Base-by-base conservation (phyloP, 257 asterid species). In the Nicotiana attenuata region DNA sequence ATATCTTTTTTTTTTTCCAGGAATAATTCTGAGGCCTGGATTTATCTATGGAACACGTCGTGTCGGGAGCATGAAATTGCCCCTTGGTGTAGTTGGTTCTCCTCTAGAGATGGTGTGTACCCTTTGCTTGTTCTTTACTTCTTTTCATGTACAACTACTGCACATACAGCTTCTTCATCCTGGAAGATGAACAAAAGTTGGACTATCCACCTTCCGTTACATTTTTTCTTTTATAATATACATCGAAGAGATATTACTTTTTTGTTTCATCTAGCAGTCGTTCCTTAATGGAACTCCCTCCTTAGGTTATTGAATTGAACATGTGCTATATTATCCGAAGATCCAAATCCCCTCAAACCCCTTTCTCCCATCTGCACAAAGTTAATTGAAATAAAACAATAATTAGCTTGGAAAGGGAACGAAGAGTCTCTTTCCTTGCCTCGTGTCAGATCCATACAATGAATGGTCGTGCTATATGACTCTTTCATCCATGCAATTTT, bases 1-100 rank as follows among this genome's bases (percentile, higher is more conserved):
- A 22, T 73, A 73, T 73, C 41, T 13, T 14, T 64, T 73, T 11
- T 73, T 11, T 67, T 80, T 78, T 85, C 78, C 89, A 96, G 99
- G 99, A 64, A 91, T 96, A 80, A 92, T 96, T 76, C 85, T 96
- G 88, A 92, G 99, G 82, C 99, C 99, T 64, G 99, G 99, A 83
- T 94, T 96, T 85, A 92, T 96, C 81, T 86, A 94, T 67, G 99
- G 99, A 80, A 94, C 97, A 65, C 98, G 99, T 33, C 93, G 83
- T 24, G 97, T 94, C 60, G 97, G 99, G 85, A 91, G 91, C 88
- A 80, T 96, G 91, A 89, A 90, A 84, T 81, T 96, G 85, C 99
- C 99, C 66, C 97, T 96, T 24, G 91, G 98, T 69, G 92, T 92
- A 15, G 87, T 96, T 81, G 99, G 99, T 71, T 89, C 97, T 66